Conservation (phyloP, 2,329 filamentous ascomycete species). For the Magnaporthiopsis poae region DNA sequence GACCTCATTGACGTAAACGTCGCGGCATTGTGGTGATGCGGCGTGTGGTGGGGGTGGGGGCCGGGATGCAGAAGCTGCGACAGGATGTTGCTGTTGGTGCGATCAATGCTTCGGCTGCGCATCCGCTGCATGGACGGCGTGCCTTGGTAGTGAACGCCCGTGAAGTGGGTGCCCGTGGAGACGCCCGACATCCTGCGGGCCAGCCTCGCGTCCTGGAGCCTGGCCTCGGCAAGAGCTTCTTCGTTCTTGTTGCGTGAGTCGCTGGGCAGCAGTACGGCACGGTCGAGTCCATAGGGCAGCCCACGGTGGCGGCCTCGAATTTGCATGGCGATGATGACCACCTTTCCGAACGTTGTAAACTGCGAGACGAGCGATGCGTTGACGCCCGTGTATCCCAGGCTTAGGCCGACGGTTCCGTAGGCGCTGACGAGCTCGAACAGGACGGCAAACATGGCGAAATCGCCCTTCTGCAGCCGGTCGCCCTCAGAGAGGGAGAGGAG, state of each 20-base stretch:
- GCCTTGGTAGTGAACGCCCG: slow-evolving; percentile 11
- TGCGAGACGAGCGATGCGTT: slow-evolving; percentile 76
- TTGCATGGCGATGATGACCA: slow-evolving; percentile 60
- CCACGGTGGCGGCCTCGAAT: slow-evolving; percentile 60
- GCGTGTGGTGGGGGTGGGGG: slow-evolving; percentile 27
- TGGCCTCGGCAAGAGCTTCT: slow-evolving; percentile 34
- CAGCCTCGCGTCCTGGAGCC: slow-evolving; percentile 14
- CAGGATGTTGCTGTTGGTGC: slow-evolving; percentile 33
- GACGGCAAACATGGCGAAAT: slow-evolving; percentile 59
- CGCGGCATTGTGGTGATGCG: background rate
- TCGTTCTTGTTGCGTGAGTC: slow-evolving; percentile 46
- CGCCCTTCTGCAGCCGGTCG: slow-evolving; percentile 47
- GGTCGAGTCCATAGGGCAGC: slow-evolving; percentile 55
- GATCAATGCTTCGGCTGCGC: slow-evolving; percentile 29
- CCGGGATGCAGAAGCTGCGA: slow-evolving; percentile 40
- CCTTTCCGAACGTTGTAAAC: slow-evolving; percentile 64
- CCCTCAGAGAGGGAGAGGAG: slow-evolving; percentile 86
- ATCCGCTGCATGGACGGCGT: slow-evolving; percentile 19
- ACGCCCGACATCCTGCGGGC: slow-evolving; percentile 26
- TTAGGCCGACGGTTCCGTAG: slow-evolving; percentile 88
- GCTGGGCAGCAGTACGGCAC: slow-evolving; percentile 50
- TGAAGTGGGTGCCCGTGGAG: slow-evolving; percentile 21
- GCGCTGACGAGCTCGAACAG: slow-evolving; percentile 84
- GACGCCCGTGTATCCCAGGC: slow-evolving; percentile 65
- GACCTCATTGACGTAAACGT: background rate